Evolutionary conservation across 306 rosid genomes (phyloP).

Genomic region (Vigna angularis): DNA sequence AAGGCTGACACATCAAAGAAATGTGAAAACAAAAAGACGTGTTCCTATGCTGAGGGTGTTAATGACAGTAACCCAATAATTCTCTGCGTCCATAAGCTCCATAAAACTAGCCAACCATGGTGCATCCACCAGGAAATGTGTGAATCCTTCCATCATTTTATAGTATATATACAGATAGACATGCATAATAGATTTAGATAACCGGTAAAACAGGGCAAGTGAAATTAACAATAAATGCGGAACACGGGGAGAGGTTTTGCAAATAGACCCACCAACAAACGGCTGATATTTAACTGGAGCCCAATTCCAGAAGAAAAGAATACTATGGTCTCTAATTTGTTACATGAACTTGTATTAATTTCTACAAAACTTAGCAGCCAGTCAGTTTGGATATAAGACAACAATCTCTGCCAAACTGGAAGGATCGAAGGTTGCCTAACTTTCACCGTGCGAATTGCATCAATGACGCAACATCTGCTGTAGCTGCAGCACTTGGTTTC

Average conservation of each 20-base stretch:
- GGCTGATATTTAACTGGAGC: constrained; percentile 6
- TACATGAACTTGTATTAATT: constrained; percentile 32
- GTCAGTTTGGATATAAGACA: constrained; percentile 10
- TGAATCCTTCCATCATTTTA: background rate
- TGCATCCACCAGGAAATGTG: background rate
- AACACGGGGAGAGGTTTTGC: background rate
- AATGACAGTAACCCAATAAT: background rate
- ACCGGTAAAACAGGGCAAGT: background rate
- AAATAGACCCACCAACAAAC: background rate
- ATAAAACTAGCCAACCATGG: background rate
- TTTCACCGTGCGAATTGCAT: constrained; percentile 38
- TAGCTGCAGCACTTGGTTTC: constrained; percentile 93
- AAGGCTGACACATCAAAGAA: too few relatives aligned
- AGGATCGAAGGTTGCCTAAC: constrained; percentile 20
- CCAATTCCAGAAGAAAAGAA: constrained; percentile 4
- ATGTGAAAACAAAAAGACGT: too few relatives aligned
- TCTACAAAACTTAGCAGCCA: constrained; percentile 32
- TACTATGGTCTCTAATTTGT: constrained; percentile 29
- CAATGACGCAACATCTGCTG: constrained; percentile 88
- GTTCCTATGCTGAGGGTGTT: too few relatives aligned
- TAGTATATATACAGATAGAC: background rate
- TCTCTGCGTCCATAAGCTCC: background rate
- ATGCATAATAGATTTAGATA: background rate
- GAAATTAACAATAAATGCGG: background rate
- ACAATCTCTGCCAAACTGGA: constrained; percentile 39